phyloP scores from a whole-genome alignment of 768 basidiomycete species.

The Lentinula sp. region DNA sequence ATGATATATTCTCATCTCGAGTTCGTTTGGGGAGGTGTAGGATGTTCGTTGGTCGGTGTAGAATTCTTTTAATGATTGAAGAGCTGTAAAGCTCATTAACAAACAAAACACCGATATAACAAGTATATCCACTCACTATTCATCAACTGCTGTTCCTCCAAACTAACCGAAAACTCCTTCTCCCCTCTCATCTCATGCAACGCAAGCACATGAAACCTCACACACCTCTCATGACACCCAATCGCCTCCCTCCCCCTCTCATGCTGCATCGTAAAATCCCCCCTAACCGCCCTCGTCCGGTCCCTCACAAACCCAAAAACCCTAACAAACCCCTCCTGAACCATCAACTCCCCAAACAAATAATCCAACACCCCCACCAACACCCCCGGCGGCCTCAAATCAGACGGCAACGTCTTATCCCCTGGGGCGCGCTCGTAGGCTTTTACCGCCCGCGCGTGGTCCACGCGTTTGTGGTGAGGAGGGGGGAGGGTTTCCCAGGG shows the following conservation, averaged over 20 bases:
- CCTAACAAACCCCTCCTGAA: slow-evolving; percentile 58
- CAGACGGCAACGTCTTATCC: slow-evolving; percentile 86
- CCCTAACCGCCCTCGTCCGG: slow-evolving; percentile 82
- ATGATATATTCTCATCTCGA: slow-evolving; percentile 96
- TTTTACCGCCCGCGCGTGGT: slow-evolving; percentile 47
- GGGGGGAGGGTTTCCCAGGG: slow-evolving; percentile 76
- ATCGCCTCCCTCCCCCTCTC: slow-evolving; percentile 72
- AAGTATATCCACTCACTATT: slow-evolving; percentile 83
- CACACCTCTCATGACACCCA: slow-evolving; percentile 85
- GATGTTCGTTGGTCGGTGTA: slow-evolving; percentile 71
- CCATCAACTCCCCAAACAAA: slow-evolving; percentile 79
- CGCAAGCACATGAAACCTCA: slow-evolving; percentile 86
- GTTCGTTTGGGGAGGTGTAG: slow-evolving; percentile 74
- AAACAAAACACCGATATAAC: too few species aligned
- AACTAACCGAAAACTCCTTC: slow-evolving; percentile 48
- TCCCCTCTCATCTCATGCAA: slow-evolving; percentile 53
- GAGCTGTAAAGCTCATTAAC: slow-evolving; percentile 41
- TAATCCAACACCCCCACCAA: slow-evolving; percentile 91
- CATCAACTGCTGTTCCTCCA: slow-evolving; percentile 89
- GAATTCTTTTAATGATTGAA: slow-evolving; percentile 89
- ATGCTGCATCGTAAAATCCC: slow-evolving; percentile 93
- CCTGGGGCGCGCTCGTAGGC: slow-evolving; percentile 94
- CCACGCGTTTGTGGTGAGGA: slow-evolving; percentile 50
- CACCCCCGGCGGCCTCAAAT: slow-evolving; percentile 81
- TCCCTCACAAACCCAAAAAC: slow-evolving; percentile 87